Evolutionary conservation across 1,284 basidiomycete species (phyloP), one percentile per base, ranked within the genome.

Genomic region (Leccinum pallidistipes): DNA sequence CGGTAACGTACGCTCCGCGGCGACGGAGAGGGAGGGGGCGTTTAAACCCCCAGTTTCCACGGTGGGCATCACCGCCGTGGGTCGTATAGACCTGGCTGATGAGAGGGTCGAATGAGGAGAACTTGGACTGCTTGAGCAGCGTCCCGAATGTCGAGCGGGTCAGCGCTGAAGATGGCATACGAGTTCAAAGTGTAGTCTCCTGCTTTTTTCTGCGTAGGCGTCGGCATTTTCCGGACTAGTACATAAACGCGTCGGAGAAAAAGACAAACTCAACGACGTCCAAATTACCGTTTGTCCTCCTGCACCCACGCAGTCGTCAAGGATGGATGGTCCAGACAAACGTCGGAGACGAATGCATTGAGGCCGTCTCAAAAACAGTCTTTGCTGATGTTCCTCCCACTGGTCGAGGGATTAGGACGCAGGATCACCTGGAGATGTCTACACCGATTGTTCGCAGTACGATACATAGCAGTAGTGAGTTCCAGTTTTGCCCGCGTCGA

Each of bases 361-460:
- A 74, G 77, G 83, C 72, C 77, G 73, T 80, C 87, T 87, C 87
- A 84, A 92, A 92, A 92, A 92, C 90, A 91, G 83, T 92, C 89
- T 87, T 84, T 85, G 90, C 90, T 85, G 90, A 81, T 80, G 90
- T 83, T 86, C 79, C 82, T 92, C 90, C 91, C 90, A 76, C 73
- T 84, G 91, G 90, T 92, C 76, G 91, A 92, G 90, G 83, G 80
- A 87, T 77, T 50, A 91, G 87, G 90, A 92, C 80, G 90, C 90
- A 82, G 86, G 90, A 92, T 88, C 86, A 92, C 90, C 90, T 92
- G 87, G 87, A 83, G 88, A 79, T 74, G 83, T 79, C 83, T 75
- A 92, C 87, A 60, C 21, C 29, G 3, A 16, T 65, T 65, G 52
- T 24, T 27, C 1, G 49, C 52, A 67, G 56, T 62, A 64, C 61